Conservation (phyloP, 768 basidiomycete species). For the Naganishia friedmannii region DNA sequence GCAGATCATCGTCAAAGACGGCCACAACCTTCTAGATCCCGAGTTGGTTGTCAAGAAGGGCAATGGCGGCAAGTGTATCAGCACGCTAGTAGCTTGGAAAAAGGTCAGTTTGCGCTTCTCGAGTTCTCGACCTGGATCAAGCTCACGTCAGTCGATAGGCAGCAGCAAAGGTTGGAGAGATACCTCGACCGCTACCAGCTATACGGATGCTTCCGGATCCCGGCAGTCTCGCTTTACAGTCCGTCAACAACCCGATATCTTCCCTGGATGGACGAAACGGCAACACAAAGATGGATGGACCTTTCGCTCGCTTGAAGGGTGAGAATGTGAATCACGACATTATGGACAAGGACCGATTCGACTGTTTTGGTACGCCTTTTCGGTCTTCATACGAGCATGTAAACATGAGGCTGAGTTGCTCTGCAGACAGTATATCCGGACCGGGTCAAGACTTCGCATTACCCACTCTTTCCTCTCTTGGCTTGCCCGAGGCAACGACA, state of each 20-base stretch:
- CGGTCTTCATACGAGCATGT: not conserved
- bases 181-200: conserved; percentile 38
- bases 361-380: conserved; percentile 43
- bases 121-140: not conserved
- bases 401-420: conserved; percentile 4
- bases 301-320: conserved; percentile 26
- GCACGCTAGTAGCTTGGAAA: conserved; percentile 49
- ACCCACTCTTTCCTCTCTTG: conserved; percentile 51
- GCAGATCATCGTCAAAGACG: conserved; percentile 46
- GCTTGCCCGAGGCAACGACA: conserved; percentile 39
- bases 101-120: conserved; percentile 35
- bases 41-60: conserved; percentile 43
- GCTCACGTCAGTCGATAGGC: conserved; percentile 34
- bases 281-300: conserved; percentile 30
- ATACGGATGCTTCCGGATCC: conserved; percentile 45
- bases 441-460: conserved; percentile 48
- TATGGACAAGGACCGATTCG: conserved; percentile 22
- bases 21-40: conserved; percentile 52
- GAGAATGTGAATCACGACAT: conserved; percentile 34
- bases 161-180: conserved; percentile 41
- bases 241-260: not conserved
- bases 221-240: conserved; percentile 35
- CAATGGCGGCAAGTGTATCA: conserved; percentile 48
- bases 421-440: conserved; percentile 44
- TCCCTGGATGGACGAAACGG: conserved; percentile 22